phyloP scores from a whole-genome alignment of 2,329 filamentous ascomycete species.

The Geoglossum cookeanum region DNA sequence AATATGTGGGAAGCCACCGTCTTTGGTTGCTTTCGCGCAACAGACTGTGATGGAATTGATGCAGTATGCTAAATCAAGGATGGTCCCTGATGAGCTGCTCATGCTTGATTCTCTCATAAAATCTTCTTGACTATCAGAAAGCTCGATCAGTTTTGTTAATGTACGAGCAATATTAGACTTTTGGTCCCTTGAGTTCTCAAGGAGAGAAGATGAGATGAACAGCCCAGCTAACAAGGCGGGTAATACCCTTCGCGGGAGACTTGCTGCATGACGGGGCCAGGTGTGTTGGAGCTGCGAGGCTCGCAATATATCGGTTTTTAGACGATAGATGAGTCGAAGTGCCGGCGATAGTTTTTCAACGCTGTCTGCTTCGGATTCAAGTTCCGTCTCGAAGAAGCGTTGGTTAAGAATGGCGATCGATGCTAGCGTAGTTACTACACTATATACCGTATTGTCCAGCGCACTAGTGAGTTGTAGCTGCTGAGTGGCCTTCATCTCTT shows the following conservation, averaged over 20 bases:
- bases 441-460: conserved; percentile 1
- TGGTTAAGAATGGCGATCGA: conserved; percentile 1
- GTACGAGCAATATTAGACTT: neutral
- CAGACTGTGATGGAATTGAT: neutral
- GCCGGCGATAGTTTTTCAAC: neutral
- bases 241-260: neutral
- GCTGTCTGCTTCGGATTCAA: neutral
- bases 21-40: neutral
- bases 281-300: neutral
- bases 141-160: neutral
- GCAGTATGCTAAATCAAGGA: neutral
- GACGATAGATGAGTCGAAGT: neutral
- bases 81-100: neutral
- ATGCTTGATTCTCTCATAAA: neutral
- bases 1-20: neutral
- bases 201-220: neutral
- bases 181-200: neutral
- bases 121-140: neutral
- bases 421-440: neutral
- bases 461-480: neutral
- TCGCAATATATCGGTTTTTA: neutral
- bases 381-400: neutral
- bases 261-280: neutral
- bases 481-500: neutral
- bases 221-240: neutral